These are phyloP conservation scores for Chrysanthemum makinoi DNA, from an alignment of 129 eudicot species.

Conservation along the genomic window DNA sequence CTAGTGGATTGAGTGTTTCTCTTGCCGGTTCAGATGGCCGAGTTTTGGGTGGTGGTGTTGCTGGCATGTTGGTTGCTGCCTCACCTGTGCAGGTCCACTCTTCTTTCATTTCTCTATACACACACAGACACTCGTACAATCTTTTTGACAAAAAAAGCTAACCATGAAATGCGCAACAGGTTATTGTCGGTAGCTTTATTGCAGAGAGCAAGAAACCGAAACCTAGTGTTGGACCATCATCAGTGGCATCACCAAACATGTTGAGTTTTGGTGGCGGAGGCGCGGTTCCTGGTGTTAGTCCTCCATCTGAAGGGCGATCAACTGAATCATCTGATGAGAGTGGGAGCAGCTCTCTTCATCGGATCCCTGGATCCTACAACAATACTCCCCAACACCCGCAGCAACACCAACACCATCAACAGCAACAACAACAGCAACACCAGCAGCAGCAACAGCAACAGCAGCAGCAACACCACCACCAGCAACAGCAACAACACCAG, in stretches of 20 bases:
- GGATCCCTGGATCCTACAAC: conserved; percentile 41
- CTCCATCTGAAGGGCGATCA: conserved; percentile 68
- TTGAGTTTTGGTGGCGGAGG: conserved; percentile 49
- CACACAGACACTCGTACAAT: not conserved
- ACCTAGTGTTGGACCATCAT: conserved; percentile 31
- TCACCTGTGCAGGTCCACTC: conserved; percentile 76
- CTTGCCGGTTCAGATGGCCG: conserved; percentile 90
- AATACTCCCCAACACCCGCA: conserved; percentile 40
- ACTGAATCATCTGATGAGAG: conserved; percentile 74
- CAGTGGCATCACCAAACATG: conserved; percentile 54
- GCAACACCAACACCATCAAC: conserved; percentile 23
- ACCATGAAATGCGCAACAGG: conserved; percentile 41
- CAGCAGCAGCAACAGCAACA: conserved; percentile 29
- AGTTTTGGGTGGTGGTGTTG: conserved; percentile 92
- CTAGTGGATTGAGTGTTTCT: conserved; percentile 80
- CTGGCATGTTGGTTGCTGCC: conserved; percentile 81
- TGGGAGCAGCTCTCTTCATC: conserved; percentile 51
- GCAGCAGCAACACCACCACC: conserved; percentile 21
- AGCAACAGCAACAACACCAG: conserved; percentile 31
- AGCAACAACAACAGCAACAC: conserved; percentile 16
- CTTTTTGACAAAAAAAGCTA: not conserved
- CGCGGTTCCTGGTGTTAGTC: conserved; percentile 46
- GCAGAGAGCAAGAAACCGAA: conserved; percentile 70
- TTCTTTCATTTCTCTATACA: not conserved
- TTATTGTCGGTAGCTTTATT: conserved; percentile 89